Evolutionary conservation across 805 yeast species (phyloP), one percentile per base, ranked within the genome.

Genomic region (Wickerhamomyces hampshirensis): DNA sequence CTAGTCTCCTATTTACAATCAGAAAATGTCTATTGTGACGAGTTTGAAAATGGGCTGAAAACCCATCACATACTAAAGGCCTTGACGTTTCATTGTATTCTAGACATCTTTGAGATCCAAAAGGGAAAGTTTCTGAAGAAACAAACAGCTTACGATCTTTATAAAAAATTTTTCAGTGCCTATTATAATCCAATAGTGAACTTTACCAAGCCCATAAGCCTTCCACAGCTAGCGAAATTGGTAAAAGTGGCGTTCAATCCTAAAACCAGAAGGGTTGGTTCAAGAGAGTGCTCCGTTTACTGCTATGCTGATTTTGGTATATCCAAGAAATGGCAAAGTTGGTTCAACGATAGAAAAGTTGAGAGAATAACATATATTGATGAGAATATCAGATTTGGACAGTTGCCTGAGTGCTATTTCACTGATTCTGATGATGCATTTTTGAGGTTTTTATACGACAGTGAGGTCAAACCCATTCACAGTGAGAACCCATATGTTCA

Each of bases 221-320:
- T 18, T 11, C 38, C 48, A 13, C 40, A 44, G 28, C 32, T 44
- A 26, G 48, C 46, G 3, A 44, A 44, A 34, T 30, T 44, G 11
- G 34, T 42, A 31, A 41, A 37, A 26, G 12, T 28, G 16, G 26
- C 39, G 8, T 34, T 28, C 26, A 21, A 26, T 2, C 32, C 37
- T 17, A 21, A 35, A 11, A 41, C 46, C 2, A 30, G 40, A 14
- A 69, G 96, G 36, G 64, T 87, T 35, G 96, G 96, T 2, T 75
- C 80, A 56, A 68, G 95, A 33, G 89, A 89, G 2, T 83, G 80
- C 51, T 78, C 91, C 15, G 82, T 82, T 54, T 88, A 88, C 58
- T 94, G 86, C 56, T 87, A 85, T 53, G 5, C 31, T 2, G 37
- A 41, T 11, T 16, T 48, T 5, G 9, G 35, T 6, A 14, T 44